Evolutionary conservation across 306 rosid species (phyloP), one percentile per base, ranked within the genome.

Genomic region (Prunus padus): DNA sequence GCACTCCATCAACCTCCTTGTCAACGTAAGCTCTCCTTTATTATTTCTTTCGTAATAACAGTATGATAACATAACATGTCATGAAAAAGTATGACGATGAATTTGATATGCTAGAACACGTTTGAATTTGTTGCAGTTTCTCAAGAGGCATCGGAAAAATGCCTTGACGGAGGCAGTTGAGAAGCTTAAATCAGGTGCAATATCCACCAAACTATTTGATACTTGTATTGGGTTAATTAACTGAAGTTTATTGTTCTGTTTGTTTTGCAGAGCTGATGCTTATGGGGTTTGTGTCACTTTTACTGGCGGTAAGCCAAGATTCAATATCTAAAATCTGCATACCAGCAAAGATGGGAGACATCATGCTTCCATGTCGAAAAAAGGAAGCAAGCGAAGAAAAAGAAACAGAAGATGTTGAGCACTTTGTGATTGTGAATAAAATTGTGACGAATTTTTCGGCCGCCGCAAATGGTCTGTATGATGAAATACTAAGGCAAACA

Each of bases 331-430:
- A 80, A 73, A 84, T 84, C 3, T 84, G 87, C 66, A 73, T 80
- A 73, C 73, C 87, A n/a, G 37, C 13, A 13, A 74, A 22, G 8
- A 0, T 45, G 13, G 87, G 68, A 49, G 9, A 77, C 68, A 77
- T n/a, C 30, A 84, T 84, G 87, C 84, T 84, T 65, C 87, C 84
- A 26, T 80, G 87, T 52, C 75, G 72, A 1, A 77, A 65, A 77
- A 10, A 11, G 14, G 44, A 5, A 1, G 11, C 51, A 30, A 14
- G 64, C 8, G 5, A 61, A 42, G 26, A 22, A 20, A 52, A 51
- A 33, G 23, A 67, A 11, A 37, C 42, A 37, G 42, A 37, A 9
- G 9, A 57, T 0, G 55, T n/a, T 26, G 52, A 79, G 64, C 69
- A 73, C 67, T 57, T 33, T 14, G 55, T 64, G 15, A 49, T 47